These are phyloP conservation scores for Monilinia vaccinii-corymbosi DNA, from an alignment of 2,329 filamentous ascomycete genomes.

Conservation along the genomic window DNA sequence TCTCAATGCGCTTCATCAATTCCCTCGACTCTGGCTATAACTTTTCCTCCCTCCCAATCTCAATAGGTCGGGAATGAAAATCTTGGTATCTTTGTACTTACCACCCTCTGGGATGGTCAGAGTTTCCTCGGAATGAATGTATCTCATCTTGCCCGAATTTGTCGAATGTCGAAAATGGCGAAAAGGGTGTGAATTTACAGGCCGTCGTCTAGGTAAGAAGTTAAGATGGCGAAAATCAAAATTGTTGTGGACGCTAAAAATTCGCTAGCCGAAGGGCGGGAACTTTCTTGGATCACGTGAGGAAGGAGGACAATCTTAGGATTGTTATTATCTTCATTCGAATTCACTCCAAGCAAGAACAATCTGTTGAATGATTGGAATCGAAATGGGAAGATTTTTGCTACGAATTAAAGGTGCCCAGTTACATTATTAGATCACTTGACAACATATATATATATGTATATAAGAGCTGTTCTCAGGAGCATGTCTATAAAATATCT, in stretches of 20 bases:
- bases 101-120: conserved; percentile 94
- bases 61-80: not conserved
- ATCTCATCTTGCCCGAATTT: conserved; percentile 76
- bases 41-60: not conserved
- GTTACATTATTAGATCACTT: not conserved
- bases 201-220: conserved; percentile 10
- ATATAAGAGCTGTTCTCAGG: too few species aligned
- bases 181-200: conserved; percentile 9
- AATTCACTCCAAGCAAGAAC: not conserved
- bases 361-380: not conserved
- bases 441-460: not conserved
- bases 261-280: conserved; percentile 5
- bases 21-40: conserved; percentile 3
- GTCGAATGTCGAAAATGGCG: conserved; percentile 18
- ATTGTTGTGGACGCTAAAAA: conserved; percentile 10
- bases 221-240: conserved; percentile 11
- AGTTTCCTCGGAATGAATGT: conserved; percentile 97
- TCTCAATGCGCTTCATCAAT: conserved; percentile 1
- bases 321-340: not conserved
- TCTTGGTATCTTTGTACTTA: conserved; percentile 44
- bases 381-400: not conserved
- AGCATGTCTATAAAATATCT: not conserved
- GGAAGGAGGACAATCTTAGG: not conserved
- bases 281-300: conserved; percentile 4
- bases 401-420: not conserved